Conservation (phyloP, 352 stramenopile genomes). For the Globisporangium rhizosaccharum region DNA sequence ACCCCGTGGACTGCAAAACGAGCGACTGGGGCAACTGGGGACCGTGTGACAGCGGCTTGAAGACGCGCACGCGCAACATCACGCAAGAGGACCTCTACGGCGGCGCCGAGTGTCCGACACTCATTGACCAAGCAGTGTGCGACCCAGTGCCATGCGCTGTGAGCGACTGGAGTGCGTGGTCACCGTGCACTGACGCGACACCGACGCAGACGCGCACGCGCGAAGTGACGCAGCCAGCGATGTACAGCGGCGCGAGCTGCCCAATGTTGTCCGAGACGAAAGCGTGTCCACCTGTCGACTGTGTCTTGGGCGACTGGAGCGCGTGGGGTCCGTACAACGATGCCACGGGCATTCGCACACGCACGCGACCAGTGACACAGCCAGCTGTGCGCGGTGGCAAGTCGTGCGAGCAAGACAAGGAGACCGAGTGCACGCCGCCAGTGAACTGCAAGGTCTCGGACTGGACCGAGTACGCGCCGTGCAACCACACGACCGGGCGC, state of each 20-base stretch:
- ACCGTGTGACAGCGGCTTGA: conserved; percentile 27
- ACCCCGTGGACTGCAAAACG: conserved; percentile 44
- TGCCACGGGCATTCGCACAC: conserved; percentile 25
- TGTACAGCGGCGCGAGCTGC: conserved; percentile 38
- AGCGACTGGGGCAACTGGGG: conserved; percentile 30
- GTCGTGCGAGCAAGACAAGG: conserved; percentile 23
- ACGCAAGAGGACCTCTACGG: conserved; percentile 45
- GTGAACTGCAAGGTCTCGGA: conserved; percentile 45
- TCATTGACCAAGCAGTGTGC: conserved; percentile 33
- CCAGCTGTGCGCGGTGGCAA: conserved; percentile 32
- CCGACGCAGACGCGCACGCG: conserved; percentile 21
- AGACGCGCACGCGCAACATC: conserved; percentile 32
- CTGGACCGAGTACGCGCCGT: conserved; percentile 43
- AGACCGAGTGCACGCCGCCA: conserved; percentile 28
- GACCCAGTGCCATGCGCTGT: conserved; percentile 39
- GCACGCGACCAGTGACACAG: conserved; percentile 23
- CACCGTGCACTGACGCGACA: conserved; percentile 28
- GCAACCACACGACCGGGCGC: conserved; percentile 21
- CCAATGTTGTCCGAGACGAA: conserved; percentile 17
- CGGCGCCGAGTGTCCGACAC: conserved; percentile 32
- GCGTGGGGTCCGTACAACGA: conserved; percentile 37
- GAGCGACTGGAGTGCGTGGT: conserved; percentile 43
- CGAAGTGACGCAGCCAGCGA: conserved; percentile 19
- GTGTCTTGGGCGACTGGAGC: conserved; percentile 30
- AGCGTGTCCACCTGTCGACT: conserved; percentile 40